A percentile compares a stretch with the other conserved stretches of the same genome.
These are phyloP conservation scores for Zygoascus hellenicus DNA, from an alignment of 1,139 yeast genomes.

Conservation along the genomic window DNA sequence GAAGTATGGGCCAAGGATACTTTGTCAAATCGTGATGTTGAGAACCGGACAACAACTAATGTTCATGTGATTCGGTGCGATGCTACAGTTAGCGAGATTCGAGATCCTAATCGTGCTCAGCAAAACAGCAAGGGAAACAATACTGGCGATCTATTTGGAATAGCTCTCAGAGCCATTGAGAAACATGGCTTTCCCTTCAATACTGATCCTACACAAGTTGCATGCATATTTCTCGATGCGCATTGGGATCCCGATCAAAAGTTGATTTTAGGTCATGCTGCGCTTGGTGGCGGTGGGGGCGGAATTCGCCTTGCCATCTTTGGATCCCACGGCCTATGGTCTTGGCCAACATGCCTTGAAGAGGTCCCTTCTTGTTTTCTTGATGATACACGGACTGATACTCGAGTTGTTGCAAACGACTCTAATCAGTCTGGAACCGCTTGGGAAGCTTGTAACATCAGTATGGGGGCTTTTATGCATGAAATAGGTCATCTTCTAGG, in stretches of 20 bases:
- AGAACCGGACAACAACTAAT: constrained; percentile 58
- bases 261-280: constrained; percentile 82
- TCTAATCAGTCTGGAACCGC: constrained; percentile 74
- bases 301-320: constrained; percentile 75
- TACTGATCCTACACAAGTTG: constrained; percentile 64
- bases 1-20: constrained; percentile 60
- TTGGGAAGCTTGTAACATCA: constrained; percentile 85
- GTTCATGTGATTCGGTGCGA: constrained; percentile 68
- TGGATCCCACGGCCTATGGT: constrained; percentile 87
- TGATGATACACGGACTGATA: constrained; percentile 61
- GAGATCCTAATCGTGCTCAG: constrained; percentile 80
- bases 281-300: constrained; percentile 82
- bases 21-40: constrained; percentile 40
- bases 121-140: constrained; percentile 70
- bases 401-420: constrained; percentile 80
- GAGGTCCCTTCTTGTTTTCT: constrained; percentile 61
- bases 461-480: constrained; percentile 92
- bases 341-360: constrained; percentile 82
- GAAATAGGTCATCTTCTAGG: constrained; percentile 90
- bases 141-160: constrained; percentile 68
- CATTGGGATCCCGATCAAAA: constrained; percentile 64
- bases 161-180: constrained; percentile 68
- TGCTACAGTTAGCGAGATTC: constrained; percentile 60
- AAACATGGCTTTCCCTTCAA: constrained; percentile 49
- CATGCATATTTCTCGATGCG: constrained; percentile 77